These are phyloP conservation scores for Penicillium desertorum DNA, from an alignment of 495 filamentous ascomycete species.

Conservation along the genomic window DNA sequence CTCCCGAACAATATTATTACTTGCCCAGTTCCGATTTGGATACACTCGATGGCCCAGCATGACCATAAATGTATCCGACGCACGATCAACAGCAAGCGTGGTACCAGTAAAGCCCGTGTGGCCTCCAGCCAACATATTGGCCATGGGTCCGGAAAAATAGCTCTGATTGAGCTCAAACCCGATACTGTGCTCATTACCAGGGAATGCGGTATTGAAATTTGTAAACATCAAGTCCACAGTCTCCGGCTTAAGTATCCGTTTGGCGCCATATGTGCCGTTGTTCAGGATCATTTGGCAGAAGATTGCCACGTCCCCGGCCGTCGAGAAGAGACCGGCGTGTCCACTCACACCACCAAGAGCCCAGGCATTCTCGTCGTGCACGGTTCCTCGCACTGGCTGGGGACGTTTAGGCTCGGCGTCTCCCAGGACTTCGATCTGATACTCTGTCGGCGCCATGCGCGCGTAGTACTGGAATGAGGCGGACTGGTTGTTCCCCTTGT, in stretches of 20 bases:
- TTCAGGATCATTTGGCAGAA: slow-evolving; percentile 36
- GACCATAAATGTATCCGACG: slow-evolving; percentile 25
- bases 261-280: slow-evolving; percentile 29
- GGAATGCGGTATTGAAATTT: slow-evolving; percentile 29
- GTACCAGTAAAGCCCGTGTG: slow-evolving; percentile 33
- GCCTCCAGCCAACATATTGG: slow-evolving; percentile 24
- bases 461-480: slow-evolving; percentile 16
- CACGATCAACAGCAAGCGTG: slow-evolving; percentile 24
- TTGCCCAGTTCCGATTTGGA: slow-evolving; percentile 28
- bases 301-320: slow-evolving; percentile 21
- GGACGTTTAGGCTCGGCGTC: slow-evolving; percentile 27
- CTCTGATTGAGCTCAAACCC: slow-evolving; percentile 32
- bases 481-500: slow-evolving; percentile 28
- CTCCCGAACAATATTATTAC: slow-evolving; percentile 29
- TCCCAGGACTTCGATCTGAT: slow-evolving; percentile 28
- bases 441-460: slow-evolving; percentile 31
- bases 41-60: slow-evolving; percentile 27
- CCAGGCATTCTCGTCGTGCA: slow-evolving; percentile 36
- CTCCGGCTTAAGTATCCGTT: slow-evolving; percentile 18
- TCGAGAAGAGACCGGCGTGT: slow-evolving; percentile 31
- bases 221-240: slow-evolving; percentile 29
- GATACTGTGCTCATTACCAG: slow-evolving; percentile 25
- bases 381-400: slow-evolving; percentile 31
- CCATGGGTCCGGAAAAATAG: slow-evolving; percentile 30
- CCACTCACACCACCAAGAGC: slow-evolving; percentile 26